A percentile compares a stretch with the other conserved stretches of the same genome.
Evolutionary conservation across 352 stramenopile genomes (phyloP).

Genomic region (Peronosclerospora sorghi): DNA sequence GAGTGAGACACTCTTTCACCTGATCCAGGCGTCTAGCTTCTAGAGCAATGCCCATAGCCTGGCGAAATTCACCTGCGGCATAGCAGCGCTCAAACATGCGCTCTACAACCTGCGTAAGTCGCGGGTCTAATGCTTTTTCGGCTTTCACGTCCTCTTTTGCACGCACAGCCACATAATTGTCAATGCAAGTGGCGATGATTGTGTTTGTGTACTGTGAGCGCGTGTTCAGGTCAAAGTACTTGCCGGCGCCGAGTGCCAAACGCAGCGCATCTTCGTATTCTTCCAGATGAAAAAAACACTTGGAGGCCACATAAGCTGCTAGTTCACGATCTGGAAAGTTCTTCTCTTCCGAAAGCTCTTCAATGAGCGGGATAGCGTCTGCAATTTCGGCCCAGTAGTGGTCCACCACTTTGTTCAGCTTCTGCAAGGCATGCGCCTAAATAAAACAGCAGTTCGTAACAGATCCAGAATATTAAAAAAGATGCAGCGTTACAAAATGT

Average conservation of each 20-base stretch:
- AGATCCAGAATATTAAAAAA: background rate
- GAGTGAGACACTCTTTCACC: constrained; percentile 84
- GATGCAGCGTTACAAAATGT: background rate
- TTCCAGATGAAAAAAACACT: constrained; percentile 98
- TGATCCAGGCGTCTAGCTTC: constrained; percentile 91
- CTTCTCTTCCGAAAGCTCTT: constrained; percentile 90
- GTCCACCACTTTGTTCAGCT: constrained; percentile 89
- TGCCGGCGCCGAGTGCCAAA: constrained; percentile 90
- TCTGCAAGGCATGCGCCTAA: constrained; percentile 84
- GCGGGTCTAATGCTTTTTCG: constrained; percentile 75
- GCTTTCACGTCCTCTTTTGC: constrained; percentile 62
- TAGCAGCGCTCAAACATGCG: constrained; percentile 98
- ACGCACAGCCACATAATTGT: constrained; percentile 92
- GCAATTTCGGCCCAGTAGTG: constrained; percentile 91
- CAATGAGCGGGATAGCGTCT: constrained; percentile 86
- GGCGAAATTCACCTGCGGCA: constrained; percentile 86
- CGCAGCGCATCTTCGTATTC: constrained; percentile 93
- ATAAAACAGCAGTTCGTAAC: constrained; percentile 6
- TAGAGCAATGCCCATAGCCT: constrained; percentile 96
- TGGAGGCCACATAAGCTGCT: constrained; percentile 87
- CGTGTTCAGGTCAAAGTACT: constrained; percentile 90
- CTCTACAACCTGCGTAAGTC: constrained; percentile 93
- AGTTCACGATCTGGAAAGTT: constrained; percentile 86
- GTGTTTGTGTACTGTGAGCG: constrained; percentile 95
- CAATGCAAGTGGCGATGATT: constrained; percentile 95